Percentiles rank a stretch among this genome's conserved stretches.
Conservation (phyloP, 192 early-diverging fungal species). For the Coemansia sp. region DNA sequence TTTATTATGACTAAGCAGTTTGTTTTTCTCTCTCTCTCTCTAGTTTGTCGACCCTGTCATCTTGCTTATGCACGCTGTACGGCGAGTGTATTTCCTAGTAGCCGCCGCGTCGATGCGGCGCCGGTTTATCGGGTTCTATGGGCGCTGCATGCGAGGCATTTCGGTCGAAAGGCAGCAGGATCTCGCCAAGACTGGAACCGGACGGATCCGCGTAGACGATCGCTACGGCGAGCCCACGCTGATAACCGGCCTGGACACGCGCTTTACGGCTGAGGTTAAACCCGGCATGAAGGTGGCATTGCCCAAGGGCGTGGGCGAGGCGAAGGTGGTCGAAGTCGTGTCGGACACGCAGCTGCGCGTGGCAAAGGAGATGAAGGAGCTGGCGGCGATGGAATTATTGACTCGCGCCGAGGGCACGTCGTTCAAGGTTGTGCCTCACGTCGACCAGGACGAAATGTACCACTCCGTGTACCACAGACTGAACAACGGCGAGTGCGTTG, state of each 20-base stretch:
- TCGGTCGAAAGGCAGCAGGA: slow-evolving; percentile 95
- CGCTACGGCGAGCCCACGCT: slow-evolving; percentile 65
- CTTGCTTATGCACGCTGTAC: slow-evolving; percentile 76
- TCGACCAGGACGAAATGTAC: slow-evolving; percentile 91
- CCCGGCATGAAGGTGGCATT: slow-evolving; percentile 65
- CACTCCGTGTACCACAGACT: slow-evolving; percentile 78
- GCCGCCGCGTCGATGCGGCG: slow-evolving; percentile 90
- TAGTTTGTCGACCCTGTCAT: slow-evolving; percentile 94
- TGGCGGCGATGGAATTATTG: slow-evolving; percentile 63
- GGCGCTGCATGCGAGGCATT: slow-evolving; percentile 75
- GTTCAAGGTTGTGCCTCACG: slow-evolving; percentile 75
- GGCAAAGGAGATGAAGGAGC: slow-evolving; percentile 74
- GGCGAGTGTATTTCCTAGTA: slow-evolving; percentile 76
- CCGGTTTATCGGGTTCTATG: slow-evolving; percentile 81
- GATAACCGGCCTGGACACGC: slow-evolving; percentile 68
- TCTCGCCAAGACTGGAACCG: slow-evolving; percentile 69
- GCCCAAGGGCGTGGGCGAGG: slow-evolving; percentile 59
- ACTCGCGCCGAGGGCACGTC: slow-evolving; percentile 58
- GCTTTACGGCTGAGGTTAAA: slow-evolving; percentile 67
- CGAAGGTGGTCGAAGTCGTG: slow-evolving; percentile 74
- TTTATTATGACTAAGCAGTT: not conserved
- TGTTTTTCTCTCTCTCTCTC: not conserved
- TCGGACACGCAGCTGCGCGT: slow-evolving; percentile 82
- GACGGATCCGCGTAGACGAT: slow-evolving; percentile 69
- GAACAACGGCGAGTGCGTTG: slow-evolving; percentile 73